phyloP scores from a whole-genome alignment of 345 rosid genomes.

The Melaleuca quinquenervia region DNA sequence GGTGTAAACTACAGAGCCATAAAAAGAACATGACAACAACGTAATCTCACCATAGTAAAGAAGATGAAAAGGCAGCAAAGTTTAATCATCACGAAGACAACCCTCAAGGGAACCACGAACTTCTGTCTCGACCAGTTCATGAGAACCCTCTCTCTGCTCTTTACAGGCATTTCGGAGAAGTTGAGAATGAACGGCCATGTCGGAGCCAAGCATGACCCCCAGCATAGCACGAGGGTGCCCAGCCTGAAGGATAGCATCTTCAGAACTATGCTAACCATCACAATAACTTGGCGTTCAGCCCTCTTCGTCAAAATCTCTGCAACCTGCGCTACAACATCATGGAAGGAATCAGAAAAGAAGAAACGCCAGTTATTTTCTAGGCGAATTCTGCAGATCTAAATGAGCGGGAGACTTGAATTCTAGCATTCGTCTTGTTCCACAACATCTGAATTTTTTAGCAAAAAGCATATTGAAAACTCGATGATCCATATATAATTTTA shows the following conservation, averaged over 20 bases:
- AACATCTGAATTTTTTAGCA: neutral
- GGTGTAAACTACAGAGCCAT: neutral
- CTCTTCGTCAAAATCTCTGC: conserved; percentile 19
- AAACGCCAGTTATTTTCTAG: neutral
- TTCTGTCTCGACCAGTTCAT: conserved; percentile 8
- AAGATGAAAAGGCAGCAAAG: conserved; percentile 1
- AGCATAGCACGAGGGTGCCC: conserved; percentile 26
- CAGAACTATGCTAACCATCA: conserved; percentile 14
- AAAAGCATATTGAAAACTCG: neutral
- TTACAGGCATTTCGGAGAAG: conserved; percentile 8
- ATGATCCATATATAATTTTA: neutral
- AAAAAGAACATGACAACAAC: neutral
- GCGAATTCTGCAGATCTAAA: too few species aligned
- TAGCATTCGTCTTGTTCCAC: too few species aligned
- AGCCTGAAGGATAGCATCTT: conserved; percentile 13
- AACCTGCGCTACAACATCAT: neutral
- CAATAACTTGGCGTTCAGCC: conserved; percentile 1
- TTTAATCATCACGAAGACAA: conserved; percentile 7
- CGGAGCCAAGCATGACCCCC: conserved; percentile 13
- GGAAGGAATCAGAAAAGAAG: neutral
- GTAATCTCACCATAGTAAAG: conserved; percentile 10
- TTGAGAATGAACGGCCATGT: conserved; percentile 15
- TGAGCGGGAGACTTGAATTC: too few species aligned
- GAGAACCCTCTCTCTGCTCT: conserved; percentile 14
- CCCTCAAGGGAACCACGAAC: conserved; percentile 4